Evolutionary conservation across 2,329 filamentous ascomycete genomes (phyloP), one percentile per base, ranked within the genome.

Genomic region (Sclerotinia glacialis): DNA sequence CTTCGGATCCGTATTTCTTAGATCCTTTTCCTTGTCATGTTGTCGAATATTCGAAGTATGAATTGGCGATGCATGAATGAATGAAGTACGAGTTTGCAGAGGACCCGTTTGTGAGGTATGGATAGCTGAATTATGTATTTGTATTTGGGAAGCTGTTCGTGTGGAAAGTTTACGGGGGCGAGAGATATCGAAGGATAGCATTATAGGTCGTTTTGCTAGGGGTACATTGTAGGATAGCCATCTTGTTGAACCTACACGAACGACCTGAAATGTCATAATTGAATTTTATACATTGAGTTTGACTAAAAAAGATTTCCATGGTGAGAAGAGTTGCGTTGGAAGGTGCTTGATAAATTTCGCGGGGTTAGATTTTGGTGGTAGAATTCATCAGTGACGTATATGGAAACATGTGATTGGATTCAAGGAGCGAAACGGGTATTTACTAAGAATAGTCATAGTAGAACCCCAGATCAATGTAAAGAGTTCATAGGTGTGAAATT

Each of bases 1-100:
- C 61, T 82, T 82, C 23, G 82, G 81, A 70, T 85, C 83, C 74
- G 67, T 67, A 56, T 66, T 64, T 14, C 65, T 59, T 46, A 53
- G 69, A 37, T 69, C 66, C 46, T 61, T 66, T 53, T 61, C 55
- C 46, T 46, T 61, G 26, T 66, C 40, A 60, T 42, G 34, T 47
- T 50, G 28, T 40, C 28, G 37, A 28, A 21, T 18, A 34, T 31
- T 49, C 3, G 64, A 66, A 21, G 46, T 66, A 37, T 66, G 64
- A 18, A 66, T 28, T 18, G 47, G 31, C 11, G 65, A 37, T 18
- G 56, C 26, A 61, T 65, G 53, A 12, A 58, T 34, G 14, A 37
- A 34, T 2, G 58, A 61, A 1, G 44, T 37, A 37, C 34, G 44
- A 14, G 44, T 14, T 26, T 49, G 28, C 5, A 31, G 28, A 61